Conservation (phyloP, 2,329 filamentous ascomycete genomes). For the Metarhizium sp. region DNA sequence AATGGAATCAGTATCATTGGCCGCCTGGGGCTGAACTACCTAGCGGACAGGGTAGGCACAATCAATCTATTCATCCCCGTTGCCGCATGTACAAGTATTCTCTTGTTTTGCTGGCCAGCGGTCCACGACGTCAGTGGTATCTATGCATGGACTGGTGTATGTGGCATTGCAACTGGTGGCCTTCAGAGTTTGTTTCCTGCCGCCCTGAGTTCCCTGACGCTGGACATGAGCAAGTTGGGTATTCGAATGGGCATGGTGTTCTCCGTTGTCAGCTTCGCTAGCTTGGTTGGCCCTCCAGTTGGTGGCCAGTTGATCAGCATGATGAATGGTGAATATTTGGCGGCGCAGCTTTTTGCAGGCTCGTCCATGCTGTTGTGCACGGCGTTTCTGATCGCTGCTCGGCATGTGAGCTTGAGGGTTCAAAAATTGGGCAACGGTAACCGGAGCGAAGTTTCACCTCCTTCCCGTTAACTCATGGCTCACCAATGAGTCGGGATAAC, state of each 20-base stretch:
- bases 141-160: constrained; percentile 53
- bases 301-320: constrained; percentile 23
- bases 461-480: too few species aligned
- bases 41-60: constrained; percentile 46
- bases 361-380: too few species aligned
- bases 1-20: constrained; percentile 48
- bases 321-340: constrained; percentile 29
- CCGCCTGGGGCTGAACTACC: constrained; percentile 41
- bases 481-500: too few species aligned
- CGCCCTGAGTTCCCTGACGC: constrained; percentile 31
- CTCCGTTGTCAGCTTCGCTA: constrained; percentile 44
- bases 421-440: too few species aligned
- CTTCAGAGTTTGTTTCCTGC: constrained; percentile 60
- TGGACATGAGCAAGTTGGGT: constrained; percentile 42
- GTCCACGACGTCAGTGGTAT: constrained; percentile 24
- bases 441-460: too few species aligned
- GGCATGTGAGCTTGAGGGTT: too few species aligned
- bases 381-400: too few species aligned
- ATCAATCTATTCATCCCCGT: constrained; percentile 46
- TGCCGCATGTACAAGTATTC: constrained; percentile 34
- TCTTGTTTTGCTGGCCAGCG: constrained; percentile 42
- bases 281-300: constrained; percentile 44
- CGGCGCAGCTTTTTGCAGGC: constrained; percentile 37
- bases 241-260: constrained; percentile 52
- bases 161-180: constrained; percentile 53